These are phyloP conservation scores for Allium cepa DNA, from an alignment of 106 monocot genomes.

Conservation along the genomic window DNA sequence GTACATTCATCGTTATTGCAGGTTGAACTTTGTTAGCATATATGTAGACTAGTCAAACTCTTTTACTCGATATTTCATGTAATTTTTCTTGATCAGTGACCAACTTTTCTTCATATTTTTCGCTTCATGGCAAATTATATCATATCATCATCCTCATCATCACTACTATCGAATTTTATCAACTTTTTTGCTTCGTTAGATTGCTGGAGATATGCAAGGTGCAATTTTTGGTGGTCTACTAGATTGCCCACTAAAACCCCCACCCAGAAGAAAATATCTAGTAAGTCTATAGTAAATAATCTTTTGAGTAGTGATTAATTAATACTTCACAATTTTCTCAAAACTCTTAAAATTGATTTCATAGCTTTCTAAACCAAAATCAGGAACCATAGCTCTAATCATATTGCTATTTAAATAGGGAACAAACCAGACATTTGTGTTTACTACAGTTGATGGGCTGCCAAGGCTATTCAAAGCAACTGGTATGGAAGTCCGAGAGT, in stretches of 20 bases:
- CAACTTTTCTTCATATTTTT: too few species aligned
- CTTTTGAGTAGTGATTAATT: neutral
- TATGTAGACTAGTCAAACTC: too few species aligned
- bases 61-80: too few species aligned
- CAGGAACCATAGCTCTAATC: neutral
- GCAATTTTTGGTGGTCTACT: constrained; percentile 90
- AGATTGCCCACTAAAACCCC: constrained; percentile 63
- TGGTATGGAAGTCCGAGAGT: constrained; percentile 22
- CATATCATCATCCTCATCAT: neutral
- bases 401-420: constrained; percentile 35
- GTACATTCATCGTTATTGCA: too few species aligned
- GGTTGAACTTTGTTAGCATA: too few species aligned
- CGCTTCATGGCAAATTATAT: neutral
- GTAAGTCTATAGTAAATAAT: constrained; percentile 15
- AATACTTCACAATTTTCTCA: neutral
- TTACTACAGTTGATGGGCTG: constrained; percentile 72
- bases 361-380: neutral
- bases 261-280: constrained; percentile 91
- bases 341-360: neutral
- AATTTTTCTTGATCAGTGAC: too few species aligned
- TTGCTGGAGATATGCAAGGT: constrained; percentile 89
- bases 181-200: constrained; percentile 21
- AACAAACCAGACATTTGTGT: constrained; percentile 75
- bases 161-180: neutral
- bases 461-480: constrained; percentile 89